Evolutionary conservation across 2,329 filamentous ascomycete genomes (phyloP), one percentile per base, ranked within the genome.

Genomic region (Xylaria sp.): DNA sequence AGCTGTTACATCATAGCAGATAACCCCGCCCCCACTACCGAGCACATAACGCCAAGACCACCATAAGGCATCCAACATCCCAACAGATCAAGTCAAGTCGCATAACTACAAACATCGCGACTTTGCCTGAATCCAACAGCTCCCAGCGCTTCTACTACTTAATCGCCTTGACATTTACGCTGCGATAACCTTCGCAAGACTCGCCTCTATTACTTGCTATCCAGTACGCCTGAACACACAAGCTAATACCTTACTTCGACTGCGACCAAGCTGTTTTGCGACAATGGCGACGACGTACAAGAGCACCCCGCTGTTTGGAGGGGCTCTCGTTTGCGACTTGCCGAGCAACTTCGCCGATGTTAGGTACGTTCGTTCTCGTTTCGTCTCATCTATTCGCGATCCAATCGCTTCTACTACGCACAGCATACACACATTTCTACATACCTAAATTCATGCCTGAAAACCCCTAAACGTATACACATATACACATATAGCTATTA

Each of bases 341-440:
- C 91, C 91, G 14, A 76, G 80, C 54, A 83, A 82, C 66, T 92
- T 91, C 75, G 85, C 85, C 69, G 91, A 94, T 72, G 89, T 92
- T 61, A 92, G 89, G 90, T 92, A 79, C 28, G 71, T 60, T 15
- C 21, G 37, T 4, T 33, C 6, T 54, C 54, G 23, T 59, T 49
- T 57, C 53, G 33, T 28, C 37, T 37, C 11, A 11, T 35, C 40
- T 8, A 3, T 28, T 53, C 40, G 50, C 60, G 67, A 68, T 17
- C 31, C 31, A 33, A n/a, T n/a, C n/a, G n/a, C n/a, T n/a, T n/a
- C n/a, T n/a, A n/a, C n/a, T n/a, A n/a, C n/a, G n/a, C n/a, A n/a
- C n/a, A n/a, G 8, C 8, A 42, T 42, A 42, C n/a, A 11, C 17
- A 11, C 40, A 19, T 42, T 21, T 21, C n/a, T 4, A 21, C 17